Conservation (phyloP, 2,329 filamentous ascomycete genomes). For the Apiospora malaysiana region DNA sequence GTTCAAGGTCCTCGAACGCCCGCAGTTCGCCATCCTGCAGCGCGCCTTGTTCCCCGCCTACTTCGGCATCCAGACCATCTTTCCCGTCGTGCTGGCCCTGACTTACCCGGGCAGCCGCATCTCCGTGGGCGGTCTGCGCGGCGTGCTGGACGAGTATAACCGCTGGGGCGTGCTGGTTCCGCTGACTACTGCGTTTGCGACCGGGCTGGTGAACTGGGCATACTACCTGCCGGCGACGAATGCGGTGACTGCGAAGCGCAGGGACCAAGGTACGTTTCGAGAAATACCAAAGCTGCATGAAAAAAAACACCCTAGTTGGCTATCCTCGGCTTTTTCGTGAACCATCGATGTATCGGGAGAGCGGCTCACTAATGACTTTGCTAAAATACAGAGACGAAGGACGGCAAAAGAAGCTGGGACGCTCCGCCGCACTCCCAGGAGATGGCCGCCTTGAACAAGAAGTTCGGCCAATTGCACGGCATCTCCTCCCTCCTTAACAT, state of each 20-base stretch:
- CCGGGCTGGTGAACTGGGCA: slow-evolving; percentile 72
- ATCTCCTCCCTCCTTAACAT: slow-evolving; percentile 82
- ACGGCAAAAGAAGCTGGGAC: slow-evolving; percentile 88
- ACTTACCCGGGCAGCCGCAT: slow-evolving; percentile 76
- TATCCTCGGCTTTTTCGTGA: background rate
- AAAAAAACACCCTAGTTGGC: too few relatives aligned
- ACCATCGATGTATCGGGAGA: background rate
- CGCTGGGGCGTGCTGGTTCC: slow-evolving; percentile 70
- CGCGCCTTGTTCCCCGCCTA: slow-evolving; percentile 84
- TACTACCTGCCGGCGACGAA: slow-evolving; percentile 79
- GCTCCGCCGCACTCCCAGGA: slow-evolving; percentile 79
- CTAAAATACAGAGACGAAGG: slow-evolving; percentile 69
- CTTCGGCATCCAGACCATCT: slow-evolving; percentile 80
- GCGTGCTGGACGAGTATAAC: slow-evolving; percentile 65
- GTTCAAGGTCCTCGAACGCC: slow-evolving; percentile 76
- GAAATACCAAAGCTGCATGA: background rate
- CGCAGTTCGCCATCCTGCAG: slow-evolving; percentile 83
- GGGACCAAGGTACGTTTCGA: slow-evolving; percentile 74
- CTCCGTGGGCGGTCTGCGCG: slow-evolving; percentile 53
- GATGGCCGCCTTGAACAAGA: slow-evolving; percentile 81
- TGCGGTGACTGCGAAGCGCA: slow-evolving; percentile 75
- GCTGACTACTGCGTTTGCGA: slow-evolving; percentile 71
- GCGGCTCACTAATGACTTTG: background rate
- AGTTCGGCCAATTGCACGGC: slow-evolving; percentile 81
- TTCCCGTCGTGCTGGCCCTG: slow-evolving; percentile 75